Percentiles rank a stretch among this genome's conserved stretches.
Evolutionary conservation across 768 basidiomycete genomes (phyloP).

Genomic region (Gymnopilus junonius): DNA sequence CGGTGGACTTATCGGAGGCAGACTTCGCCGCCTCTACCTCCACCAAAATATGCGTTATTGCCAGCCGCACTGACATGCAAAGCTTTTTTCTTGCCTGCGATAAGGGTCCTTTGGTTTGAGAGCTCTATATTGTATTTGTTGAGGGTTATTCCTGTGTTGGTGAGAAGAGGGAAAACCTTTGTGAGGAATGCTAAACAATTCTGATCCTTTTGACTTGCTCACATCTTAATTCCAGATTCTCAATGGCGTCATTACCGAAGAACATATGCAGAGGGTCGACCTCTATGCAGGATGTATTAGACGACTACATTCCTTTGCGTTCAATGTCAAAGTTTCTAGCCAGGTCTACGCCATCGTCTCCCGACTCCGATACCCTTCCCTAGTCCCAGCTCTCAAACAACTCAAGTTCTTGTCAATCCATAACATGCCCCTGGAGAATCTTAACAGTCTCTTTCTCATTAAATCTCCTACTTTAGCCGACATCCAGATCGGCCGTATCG

Average conservation of each 20-base stretch:
- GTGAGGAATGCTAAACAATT: not conserved
- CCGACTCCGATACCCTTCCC: not conserved
- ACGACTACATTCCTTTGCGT: not conserved
- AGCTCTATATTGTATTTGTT: not conserved
- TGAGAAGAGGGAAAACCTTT: not conserved
- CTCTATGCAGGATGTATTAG: not conserved
- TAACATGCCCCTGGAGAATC: not conserved
- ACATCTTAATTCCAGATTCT: not conserved
- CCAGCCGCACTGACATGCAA: slow-evolving; percentile 7
- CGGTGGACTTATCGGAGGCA: not conserved
- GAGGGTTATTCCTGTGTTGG: not conserved
- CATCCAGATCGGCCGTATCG: not conserved
- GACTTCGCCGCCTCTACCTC: not conserved
- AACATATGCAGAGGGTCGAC: not conserved
- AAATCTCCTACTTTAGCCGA: not conserved
- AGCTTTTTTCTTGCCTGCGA: slow-evolving; percentile 5
- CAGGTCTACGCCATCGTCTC: not conserved
- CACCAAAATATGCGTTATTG: not conserved
- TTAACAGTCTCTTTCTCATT: not conserved
- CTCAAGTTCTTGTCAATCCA: not conserved
- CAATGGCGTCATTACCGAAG: not conserved
- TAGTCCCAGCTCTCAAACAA: not conserved
- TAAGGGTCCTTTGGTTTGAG: slow-evolving; percentile 1
- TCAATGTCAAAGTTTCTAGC: not conserved
- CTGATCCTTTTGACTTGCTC: not conserved